Evolutionary conservation across 129 eudicot genomes (phyloP), one percentile per base, ranked within the genome.

Genomic region (Helichrysum umbraculigerum): DNA sequence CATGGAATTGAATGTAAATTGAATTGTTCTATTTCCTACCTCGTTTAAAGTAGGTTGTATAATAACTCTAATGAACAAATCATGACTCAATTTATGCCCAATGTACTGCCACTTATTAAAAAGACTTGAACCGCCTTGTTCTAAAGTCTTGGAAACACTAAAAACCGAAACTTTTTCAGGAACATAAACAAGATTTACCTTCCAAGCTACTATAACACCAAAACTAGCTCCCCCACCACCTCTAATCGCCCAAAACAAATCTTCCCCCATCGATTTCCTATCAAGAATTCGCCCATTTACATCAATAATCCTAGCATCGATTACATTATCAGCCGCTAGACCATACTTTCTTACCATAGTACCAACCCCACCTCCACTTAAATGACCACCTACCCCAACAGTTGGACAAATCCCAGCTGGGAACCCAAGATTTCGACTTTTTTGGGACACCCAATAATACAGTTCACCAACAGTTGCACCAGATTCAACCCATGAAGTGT

Each of bases 381-480:
- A 60, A 56, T 88, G 93, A 66, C 93, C 93, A 21, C 93, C 90
- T 42, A 86, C 51, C 21, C 93, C 93, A 61, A 88, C 35, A 33
- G 83, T 88, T 0, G 88, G 54, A 70, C 93, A 83, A 7, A 85
- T 80, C 4, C 93, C 90, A 5, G 86, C 93, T 1, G 93, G 85
- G 33, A 77, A 86, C 12, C 88, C 93, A 17, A 81, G 88, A 10
- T 72, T 77, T 56, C 65, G 70, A 77, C 88, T 85, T 75, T 83
- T 80, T 21, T 79, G 78, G 3, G 88, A 78, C 39, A 88, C 81
- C 71, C 85, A 76, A 63, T 81, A 88, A 59, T 85, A 86, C 1
- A 86, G 42, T 67, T 88, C 86, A 4, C 93, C 90, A 7, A 76
- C 37, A 0, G 90, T 88, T 2, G 90, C n/a, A n/a, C n/a, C n/a